Base-by-base conservation (phyloP, 495 filamentous ascomycete genomes). In the Penicillium riverlandense region DNA sequence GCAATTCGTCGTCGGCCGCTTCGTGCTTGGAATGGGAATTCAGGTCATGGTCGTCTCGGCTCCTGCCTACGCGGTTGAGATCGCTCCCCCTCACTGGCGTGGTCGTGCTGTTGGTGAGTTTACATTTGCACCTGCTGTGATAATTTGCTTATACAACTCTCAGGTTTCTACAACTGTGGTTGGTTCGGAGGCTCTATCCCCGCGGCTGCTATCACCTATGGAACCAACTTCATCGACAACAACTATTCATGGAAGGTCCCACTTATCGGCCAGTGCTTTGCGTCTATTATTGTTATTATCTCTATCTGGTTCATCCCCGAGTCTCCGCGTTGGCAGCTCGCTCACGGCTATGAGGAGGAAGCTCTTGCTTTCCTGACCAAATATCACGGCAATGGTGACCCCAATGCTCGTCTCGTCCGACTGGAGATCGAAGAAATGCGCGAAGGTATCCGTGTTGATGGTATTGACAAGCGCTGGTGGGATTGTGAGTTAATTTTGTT, bases 51-150 rank as follows among this genome's bases (percentile, higher is more conserved):
- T 80, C 28, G 76, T 85, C n/a, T 84, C 86, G 6, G 87, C 83
- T 1, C 87, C 85, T 1, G 78, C 82, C 15, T 90, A 90, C 51
- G 80, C 86, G 14, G 79, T 85, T 16, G 87, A 90, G 60, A 84
- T 89, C 54, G 71, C 82, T 11, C 85, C 86, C 43, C 85, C 86
- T 4, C 78, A 79, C 13, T 86, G 80, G 63, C 79, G 86, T 50
- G 84, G 83, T 14, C 59, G 39, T 49, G 59, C 77, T 76, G 40
- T 65, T 79, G 32, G 79, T 78, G 33, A 41, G 58, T 48, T 22
- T 22, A 22, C 22, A 22, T 6, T 22, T 22, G 3, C 4, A 4
- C 6, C 4, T 22, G 0, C 4, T 22, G 2, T 22, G 3, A 22
- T 22, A 4, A 4, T 22, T 22, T 22, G 22, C 37, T 36, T n/a